These are phyloP conservation scores for Sporothrix brunneoviolacea DNA, from an alignment of 2,329 filamentous ascomycete genomes.

Conservation along the genomic window DNA sequence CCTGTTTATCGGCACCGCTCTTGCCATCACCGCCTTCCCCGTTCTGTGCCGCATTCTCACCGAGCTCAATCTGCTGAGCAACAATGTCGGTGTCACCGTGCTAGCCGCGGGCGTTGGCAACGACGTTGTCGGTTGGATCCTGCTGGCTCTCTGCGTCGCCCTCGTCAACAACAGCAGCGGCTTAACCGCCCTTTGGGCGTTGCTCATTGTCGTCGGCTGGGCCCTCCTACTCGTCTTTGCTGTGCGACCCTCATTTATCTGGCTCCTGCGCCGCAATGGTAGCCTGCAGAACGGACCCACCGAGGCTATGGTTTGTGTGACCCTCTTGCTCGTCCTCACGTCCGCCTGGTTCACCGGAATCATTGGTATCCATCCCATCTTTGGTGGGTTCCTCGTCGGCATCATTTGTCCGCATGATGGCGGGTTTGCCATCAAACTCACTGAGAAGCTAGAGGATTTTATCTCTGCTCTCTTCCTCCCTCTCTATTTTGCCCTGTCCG, in stretches of 20 bases:
- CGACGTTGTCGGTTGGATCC: constrained; percentile 84
- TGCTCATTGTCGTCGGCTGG: constrained; percentile 70
- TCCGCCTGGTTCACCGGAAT: constrained; percentile 82
- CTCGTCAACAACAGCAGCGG: constrained; percentile 83
- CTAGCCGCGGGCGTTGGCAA: constrained; percentile 89
- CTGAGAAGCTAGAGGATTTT: constrained; percentile 90
- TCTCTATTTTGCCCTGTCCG: constrained; percentile 88
- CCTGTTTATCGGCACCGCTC: constrained; percentile 81
- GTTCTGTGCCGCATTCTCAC: constrained; percentile 91
- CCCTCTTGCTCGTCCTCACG: constrained; percentile 67
- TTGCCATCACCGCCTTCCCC: constrained; percentile 87
- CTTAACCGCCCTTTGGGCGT: constrained; percentile 74
- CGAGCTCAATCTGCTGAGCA: constrained; percentile 77
- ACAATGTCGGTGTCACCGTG: constrained; percentile 79
- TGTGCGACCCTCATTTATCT: constrained; percentile 68
- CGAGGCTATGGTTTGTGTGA: constrained; percentile 76
- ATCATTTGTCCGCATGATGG: constrained; percentile 86
- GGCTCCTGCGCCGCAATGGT: constrained; percentile 64
- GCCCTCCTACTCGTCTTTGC: constrained; percentile 66
- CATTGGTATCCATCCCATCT: constrained; percentile 91
- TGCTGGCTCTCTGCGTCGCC: constrained; percentile 87
- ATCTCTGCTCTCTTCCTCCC: constrained; percentile 78
- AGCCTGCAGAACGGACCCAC: constrained; percentile 83
- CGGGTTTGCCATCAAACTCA: constrained; percentile 83
- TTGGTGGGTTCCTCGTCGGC: constrained; percentile 84